These are phyloP conservation scores for Stagonosporopsis tanaceti DNA, from an alignment of 2,329 filamentous ascomycete genomes.

Conservation along the genomic window DNA sequence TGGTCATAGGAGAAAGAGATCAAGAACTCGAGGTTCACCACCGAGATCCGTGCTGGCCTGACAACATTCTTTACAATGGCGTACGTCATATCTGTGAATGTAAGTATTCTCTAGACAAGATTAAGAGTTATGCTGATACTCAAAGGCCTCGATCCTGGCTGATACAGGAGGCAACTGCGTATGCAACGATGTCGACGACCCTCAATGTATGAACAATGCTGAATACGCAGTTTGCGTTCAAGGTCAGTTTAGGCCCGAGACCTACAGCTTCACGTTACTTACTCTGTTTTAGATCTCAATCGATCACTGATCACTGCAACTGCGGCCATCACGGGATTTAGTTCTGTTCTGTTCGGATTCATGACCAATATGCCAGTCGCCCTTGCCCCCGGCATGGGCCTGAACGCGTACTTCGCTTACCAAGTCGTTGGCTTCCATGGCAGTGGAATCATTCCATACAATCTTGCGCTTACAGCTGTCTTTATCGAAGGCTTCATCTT, in stretches of 20 bases:
- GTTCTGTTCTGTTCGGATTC: slow-evolving; percentile 81
- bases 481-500: slow-evolving; percentile 91
- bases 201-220: slow-evolving; percentile 63
- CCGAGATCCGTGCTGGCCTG: slow-evolving; percentile 81
- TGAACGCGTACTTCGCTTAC: slow-evolving; percentile 89
- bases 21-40: slow-evolving; percentile 79
- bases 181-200: slow-evolving; percentile 60
- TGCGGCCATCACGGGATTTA: slow-evolving; percentile 79
- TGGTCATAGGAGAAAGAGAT: slow-evolving; percentile 69
- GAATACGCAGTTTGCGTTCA: slow-evolving; percentile 68
- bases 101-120: slow-evolving; percentile 13
- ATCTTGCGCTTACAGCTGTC: slow-evolving; percentile 81
- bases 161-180: slow-evolving; percentile 78
- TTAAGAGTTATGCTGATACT: slow-evolving; percentile 18
- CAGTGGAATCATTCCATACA: slow-evolving; percentile 74
- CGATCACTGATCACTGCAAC: slow-evolving; percentile 85
- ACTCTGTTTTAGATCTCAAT: slow-evolving; percentile 60
- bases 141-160: slow-evolving; percentile 49
- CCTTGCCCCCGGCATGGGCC: slow-evolving; percentile 52
- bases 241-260: slow-evolving; percentile 27
- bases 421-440: slow-evolving; percentile 81
- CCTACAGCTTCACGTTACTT: not conserved
- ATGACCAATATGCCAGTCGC: slow-evolving; percentile 73
- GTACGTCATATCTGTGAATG: slow-evolving; percentile 45
- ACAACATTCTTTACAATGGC: slow-evolving; percentile 69